Percentiles rank a stretch among this genome's conserved stretches.
phyloP scores from a whole-genome alignment of 176 grass and related monocot genomes.

The Musa acuminata region DNA sequence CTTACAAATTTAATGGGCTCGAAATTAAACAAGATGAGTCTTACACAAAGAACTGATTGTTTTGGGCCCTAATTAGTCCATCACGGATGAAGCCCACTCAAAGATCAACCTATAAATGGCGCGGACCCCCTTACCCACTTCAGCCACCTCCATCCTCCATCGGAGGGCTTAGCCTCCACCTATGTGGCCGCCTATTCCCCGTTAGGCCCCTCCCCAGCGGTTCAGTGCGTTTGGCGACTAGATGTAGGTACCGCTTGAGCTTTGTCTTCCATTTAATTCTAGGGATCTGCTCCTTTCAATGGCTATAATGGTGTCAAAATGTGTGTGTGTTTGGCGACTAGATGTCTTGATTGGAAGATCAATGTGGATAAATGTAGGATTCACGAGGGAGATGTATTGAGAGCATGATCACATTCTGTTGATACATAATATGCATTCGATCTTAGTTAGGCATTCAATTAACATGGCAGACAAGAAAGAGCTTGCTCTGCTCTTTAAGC shows the following conservation, averaged over 20 bases:
- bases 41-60: no score
- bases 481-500: background rate
- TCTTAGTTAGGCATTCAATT: no score
- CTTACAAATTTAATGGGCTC: no score
- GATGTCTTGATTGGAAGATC: background rate
- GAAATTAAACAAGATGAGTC: no score
- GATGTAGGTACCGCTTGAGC: background rate
- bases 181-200: slow-evolving; percentile 26
- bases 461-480: no score
- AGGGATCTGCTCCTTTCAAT: no score
- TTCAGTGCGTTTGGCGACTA: background rate
- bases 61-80: no score
- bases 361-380: no score
- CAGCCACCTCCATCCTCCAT: slow-evolving; percentile 12
- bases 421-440: no score
- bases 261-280: background rate
- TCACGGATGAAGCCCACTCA: background rate
- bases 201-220: slow-evolving; percentile 38
- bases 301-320: no score
- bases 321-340: background rate
- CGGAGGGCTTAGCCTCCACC: background rate
- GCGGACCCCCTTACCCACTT: slow-evolving; percentile 13
- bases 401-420: no score
- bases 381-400: no score
- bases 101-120: slow-evolving; percentile 29